Evolutionary conservation across 768 basidiomycete genomes (phyloP), one percentile per base, ranked within the genome.

Genomic region (Suillus luteus): DNA sequence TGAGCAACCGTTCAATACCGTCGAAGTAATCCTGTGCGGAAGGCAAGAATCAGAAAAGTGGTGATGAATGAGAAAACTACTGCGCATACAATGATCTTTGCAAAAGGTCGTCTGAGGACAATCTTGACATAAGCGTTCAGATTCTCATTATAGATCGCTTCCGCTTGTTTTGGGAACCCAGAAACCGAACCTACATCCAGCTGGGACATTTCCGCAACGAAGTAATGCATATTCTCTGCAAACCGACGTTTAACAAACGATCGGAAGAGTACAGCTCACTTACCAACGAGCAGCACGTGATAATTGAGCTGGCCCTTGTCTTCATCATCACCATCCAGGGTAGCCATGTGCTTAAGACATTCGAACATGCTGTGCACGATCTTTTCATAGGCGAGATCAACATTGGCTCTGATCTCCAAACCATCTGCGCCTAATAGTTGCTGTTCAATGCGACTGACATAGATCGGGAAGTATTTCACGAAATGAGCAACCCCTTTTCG

Each of bases 281-380:
- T 70, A 96, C 96, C 96, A 62, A 98, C 91, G 65, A 99, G 82
- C 70, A 96, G 90, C 68, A 98, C 93, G 72, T 97, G 95, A 67
- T 94, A 97, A 75, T 98, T 98, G 60, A 99, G 83, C 72, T 96
- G 95, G 0, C 95, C 95, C 76, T 99, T 99, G 75, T 95, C 96
- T 72, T 99, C 96, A 0, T 86, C 91, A 62, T 93, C 93, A 0
- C 93, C 92, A 62, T 95, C 91, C 82, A 96, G 79, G 75, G 97
- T 99, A 12, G 96, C 96, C 86, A 99, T 93, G 65, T 96, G 95
- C 76, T 95, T 95, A 65, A 99, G 75, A 15, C 87, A 90, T 52
- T 94, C 95, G 71, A 99, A 96, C 86, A 99, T 97, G 49, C 88
- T 82, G 65, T 90, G 87, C 43, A 95, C 91, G 49, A 99, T 92